Base-by-base conservation (phyloP, 2,329 filamentous ascomycete species). In the Stylonectria norvegica region DNA sequence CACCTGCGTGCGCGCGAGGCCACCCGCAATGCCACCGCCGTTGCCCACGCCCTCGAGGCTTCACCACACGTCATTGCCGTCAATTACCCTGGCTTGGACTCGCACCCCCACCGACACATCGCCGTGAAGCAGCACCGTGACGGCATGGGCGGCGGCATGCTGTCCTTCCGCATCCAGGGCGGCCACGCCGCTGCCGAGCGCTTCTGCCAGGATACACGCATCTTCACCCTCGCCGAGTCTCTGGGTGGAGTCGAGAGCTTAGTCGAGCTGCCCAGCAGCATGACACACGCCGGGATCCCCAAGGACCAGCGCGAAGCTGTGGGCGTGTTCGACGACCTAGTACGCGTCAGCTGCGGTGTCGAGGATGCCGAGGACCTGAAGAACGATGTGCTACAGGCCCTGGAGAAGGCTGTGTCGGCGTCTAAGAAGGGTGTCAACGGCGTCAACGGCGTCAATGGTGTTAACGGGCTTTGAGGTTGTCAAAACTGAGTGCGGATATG, bases 231-330 rank as follows among this genome's bases (percentile, higher is more conserved):
- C 5, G 93, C 93, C 20, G 93, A 98, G 75, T 88, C 81, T 43
- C 71, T 98, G 17, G 93, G 93, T 45, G 93, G 91, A 40, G 85
- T 98, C 34, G 93, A 98, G 78, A 86, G 80, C 59, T 74, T 98
- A 47, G 84, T 90, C 55, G 93, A 98, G 70, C 80, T 98, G 3
- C 93, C 93, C 16, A 87, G 86, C 57, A 87, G 83, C 68, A 98
- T 98, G 93, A 98, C 93, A 14, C 93, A 98, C 66, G 87, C 89
- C 17, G 93, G 91, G 43, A 98, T 98, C 52, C 93, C 93, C 35
- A 81, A 78, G 63, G 89, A 89, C 46, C 82, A 95, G 72, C 78
- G 93, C 42, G 93, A 98, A 75, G 85, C 84, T 3, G 89, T 93
- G 1, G 93, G 93, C 46, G 89, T 98, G 20, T 97, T 83, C 59